Base-by-base conservation (phyloP, 768 basidiomycete species). In the Psilocybe cubensis region DNA sequence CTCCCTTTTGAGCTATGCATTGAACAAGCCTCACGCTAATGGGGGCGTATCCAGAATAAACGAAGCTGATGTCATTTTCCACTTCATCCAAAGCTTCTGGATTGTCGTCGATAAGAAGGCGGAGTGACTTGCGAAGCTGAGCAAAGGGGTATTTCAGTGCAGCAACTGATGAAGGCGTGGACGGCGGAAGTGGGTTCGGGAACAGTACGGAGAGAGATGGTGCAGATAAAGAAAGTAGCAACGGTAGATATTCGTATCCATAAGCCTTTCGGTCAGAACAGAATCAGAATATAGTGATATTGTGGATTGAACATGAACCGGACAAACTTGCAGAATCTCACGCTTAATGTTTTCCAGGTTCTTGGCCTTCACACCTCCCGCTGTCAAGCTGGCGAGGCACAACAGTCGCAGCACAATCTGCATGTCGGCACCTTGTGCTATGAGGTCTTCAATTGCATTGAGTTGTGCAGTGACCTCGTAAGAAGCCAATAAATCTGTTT, bases 21-120 rank as follows among this genome's bases (percentile, higher is more conserved):
- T 98, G 97, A 2, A 98, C 89, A 7, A 98, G 82, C 29, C 97
- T 85, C 23, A 98, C 74, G 69, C 89, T 92, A 62, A 98, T 85
- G 12, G 97, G 97, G 1, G 97, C 96, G 71, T 94, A 98, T 18
- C 96, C 97, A 0, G 95, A 97, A 75, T 97, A 99, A 31, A 94
- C 92, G 70, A 92, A 98, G 59, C 92, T 89, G 71, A 98, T 92
- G 71, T 99, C 97, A 68, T 93, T 93, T 68, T 97, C 94, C 29
- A 90, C 81, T 66, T 91, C 90, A 59, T 90, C 91, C 25, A 88
- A 72, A 8, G 84, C 85, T 64, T 92, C 91, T 45, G 83, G 80
- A 58, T 77, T 86, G 58, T 95, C 93, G 62, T 98, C 96, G 66
- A 97, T 93, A 14, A 98, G 80, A n/a, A 98, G 83, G 25, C 94